Evolutionary conservation across 345 rosid species (phyloP).

Genomic region (Lepidium sativum): DNA sequence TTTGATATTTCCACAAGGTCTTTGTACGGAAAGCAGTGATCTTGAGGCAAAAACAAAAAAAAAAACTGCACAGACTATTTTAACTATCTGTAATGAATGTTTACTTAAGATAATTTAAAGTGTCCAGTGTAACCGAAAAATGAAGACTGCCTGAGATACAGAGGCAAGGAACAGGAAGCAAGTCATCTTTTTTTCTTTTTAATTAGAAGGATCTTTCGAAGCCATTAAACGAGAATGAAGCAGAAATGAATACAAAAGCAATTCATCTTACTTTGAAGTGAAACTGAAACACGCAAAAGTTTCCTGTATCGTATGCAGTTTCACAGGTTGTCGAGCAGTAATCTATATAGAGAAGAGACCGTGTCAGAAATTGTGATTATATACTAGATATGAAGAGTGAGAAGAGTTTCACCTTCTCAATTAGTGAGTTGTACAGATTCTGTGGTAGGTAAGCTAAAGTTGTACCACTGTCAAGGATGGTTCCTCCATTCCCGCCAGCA

Average conservation of each 20-base stretch:
- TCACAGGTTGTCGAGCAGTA: constrained; percentile 43
- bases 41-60: background rate
- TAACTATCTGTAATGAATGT: background rate
- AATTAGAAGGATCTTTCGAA: too few species aligned
- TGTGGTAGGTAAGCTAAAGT: constrained; percentile 84
- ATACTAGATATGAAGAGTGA: background rate
- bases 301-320: constrained; percentile 46
- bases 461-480: constrained; percentile 92
- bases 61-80: background rate
- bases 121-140: background rate
- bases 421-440: constrained; percentile 39
- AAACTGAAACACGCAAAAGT: constrained; percentile 62
- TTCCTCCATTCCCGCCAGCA: constrained; percentile 39
- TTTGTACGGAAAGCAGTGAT: background rate
- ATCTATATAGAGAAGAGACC: constrained; percentile 33
- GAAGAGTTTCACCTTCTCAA: constrained; percentile 38
- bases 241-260: background rate
- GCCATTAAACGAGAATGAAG: too few species aligned
- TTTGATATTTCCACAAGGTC: background rate
- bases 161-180: background rate
- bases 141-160: background rate
- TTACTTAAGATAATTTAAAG: background rate
- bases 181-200: background rate
- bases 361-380: constrained; percentile 4
- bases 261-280: constrained; percentile 46